Conservation (phyloP, 192 early-diverging fungal genomes). For the Linnemannia exigua region DNA sequence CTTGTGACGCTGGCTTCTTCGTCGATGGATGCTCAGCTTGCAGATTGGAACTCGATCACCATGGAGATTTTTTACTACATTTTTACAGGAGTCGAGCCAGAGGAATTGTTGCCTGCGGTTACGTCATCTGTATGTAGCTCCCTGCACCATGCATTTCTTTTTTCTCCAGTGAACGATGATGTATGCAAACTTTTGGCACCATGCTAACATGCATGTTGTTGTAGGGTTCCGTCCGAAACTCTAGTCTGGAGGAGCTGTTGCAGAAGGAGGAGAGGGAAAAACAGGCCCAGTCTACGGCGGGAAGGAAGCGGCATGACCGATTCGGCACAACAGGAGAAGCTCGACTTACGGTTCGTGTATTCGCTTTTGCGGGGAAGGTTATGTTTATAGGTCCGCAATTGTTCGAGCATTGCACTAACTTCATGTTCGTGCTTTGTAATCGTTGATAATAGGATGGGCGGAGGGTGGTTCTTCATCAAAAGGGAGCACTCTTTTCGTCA, state of each 20-base stretch:
- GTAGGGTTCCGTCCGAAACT: conserved; percentile 23
- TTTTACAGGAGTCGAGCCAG: conserved; percentile 66
- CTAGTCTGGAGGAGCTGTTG: conserved; percentile 39
- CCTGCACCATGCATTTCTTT: background rate
- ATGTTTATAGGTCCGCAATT: no score
- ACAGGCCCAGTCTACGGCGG: conserved; percentile 25
- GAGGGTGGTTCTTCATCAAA: conserved; percentile 56
- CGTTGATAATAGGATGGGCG: conserved; percentile 44
- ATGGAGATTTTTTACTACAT: conserved; percentile 76
- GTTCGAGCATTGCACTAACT: background rate
- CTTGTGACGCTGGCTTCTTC: conserved; percentile 81
- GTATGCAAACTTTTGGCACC: no score
- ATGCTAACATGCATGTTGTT: background rate
- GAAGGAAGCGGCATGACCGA: conserved; percentile 68
- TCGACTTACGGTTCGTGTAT: conserved; percentile 44
- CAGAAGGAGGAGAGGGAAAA: conserved; percentile 40
- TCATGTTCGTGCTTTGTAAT: background rate
- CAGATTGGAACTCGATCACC: conserved; percentile 74
- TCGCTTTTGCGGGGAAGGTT: background rate
- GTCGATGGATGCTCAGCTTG: conserved; percentile 66
- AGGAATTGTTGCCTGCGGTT: conserved; percentile 46
- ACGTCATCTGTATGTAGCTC: conserved; percentile 10
- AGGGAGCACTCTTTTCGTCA: conserved; percentile 54
- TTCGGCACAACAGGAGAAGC: conserved; percentile 80
- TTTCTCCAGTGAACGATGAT: background rate